Base-by-base conservation (phyloP, 805 yeast genomes). In the Candida fluviatilis region DNA sequence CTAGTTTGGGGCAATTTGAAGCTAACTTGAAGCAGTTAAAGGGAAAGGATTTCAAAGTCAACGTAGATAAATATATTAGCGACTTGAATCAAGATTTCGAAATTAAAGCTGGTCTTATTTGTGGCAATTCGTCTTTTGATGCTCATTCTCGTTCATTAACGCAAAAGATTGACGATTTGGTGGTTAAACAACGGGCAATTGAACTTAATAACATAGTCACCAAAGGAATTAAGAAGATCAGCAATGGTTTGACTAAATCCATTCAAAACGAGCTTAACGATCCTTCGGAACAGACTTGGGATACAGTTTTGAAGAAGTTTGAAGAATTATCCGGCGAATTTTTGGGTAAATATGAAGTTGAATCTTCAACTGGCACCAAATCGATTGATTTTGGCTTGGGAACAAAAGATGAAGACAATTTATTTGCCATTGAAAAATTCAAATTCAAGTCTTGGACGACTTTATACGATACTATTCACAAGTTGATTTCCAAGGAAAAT, bases 311-410 rank as follows among this genome's bases (percentile, higher is more conserved):
- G 35, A 54, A 45, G 1, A 62, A 58, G 13, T 81, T 84, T 51
- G 57, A 68, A 6, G 46, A 42, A 27, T 29, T 44, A 41, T 25
- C 35, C 30, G 12, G 38, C 42, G 34, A 34, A 42, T 46, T 42
- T 29, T 16, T 19, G 12, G n/a, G 14, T 5, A 25, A 14, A 5
- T 29, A 43, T 0, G 39, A 34, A 4, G n/a, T 5, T 11, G 26
- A 16, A 11, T 17, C 8, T 11, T 26, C 29, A 8, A 7, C 29
- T 10, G 24, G 24, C 6, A 21, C 6, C 10, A 21, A 21, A 21
- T 21, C 10, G 10, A 72, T 62, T 47, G 89, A 87, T 51, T 85
- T 88, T 48, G 76, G 76, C 18, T 60, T 89, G 5, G 96, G 93
- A 0, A 67, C 80, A 2, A 34, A 65, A 2, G 55, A 48, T 0